Conservation (phyloP, 768 basidiomycete species). For the Auricularia heimuer region DNA sequence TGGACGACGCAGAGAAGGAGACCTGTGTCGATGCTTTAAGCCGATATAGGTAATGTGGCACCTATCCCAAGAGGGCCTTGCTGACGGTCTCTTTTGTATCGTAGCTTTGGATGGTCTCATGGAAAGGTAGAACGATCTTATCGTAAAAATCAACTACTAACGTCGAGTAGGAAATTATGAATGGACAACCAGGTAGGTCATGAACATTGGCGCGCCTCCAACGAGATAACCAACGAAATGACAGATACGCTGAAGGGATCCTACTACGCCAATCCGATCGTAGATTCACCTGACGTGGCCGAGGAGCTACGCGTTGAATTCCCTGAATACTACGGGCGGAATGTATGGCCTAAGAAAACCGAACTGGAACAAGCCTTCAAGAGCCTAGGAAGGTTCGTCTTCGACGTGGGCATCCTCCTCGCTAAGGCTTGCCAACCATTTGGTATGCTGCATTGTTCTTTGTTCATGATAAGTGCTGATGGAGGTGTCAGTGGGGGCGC, state of each 20-base stretch:
- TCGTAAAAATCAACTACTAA: neutral
- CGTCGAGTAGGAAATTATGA: conserved; percentile 76
- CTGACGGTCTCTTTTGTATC: neutral
- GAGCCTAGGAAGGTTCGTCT: conserved; percentile 69
- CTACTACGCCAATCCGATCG: conserved; percentile 82
- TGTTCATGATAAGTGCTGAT: no score
- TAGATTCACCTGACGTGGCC: conserved; percentile 56
- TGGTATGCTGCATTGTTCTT: conserved; percentile 26
- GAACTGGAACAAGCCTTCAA: conserved; percentile 88
- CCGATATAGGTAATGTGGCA: conserved; percentile 54
- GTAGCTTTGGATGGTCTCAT: conserved; percentile 93
- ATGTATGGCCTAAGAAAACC: conserved; percentile 58
- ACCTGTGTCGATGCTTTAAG: conserved; percentile 62
- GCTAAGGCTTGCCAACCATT: conserved; percentile 88
- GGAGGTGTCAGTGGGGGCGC: conserved; percentile 42
- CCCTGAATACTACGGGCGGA: conserved; percentile 79
- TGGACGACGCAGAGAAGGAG: conserved; percentile 60
- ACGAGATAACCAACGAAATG: neutral
- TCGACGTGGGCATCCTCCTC: conserved; percentile 69
- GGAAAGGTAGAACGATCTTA: conserved; percentile 54
- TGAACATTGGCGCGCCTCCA: neutral
- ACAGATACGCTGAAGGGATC: conserved; percentile 83
- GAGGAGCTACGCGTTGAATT: conserved; percentile 43
- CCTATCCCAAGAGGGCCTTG: neutral
- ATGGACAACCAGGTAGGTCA: conserved; percentile 66